Conservation (phyloP, 2,329 filamentous ascomycete species). For the Aspergillus novofumigatus region DNA sequence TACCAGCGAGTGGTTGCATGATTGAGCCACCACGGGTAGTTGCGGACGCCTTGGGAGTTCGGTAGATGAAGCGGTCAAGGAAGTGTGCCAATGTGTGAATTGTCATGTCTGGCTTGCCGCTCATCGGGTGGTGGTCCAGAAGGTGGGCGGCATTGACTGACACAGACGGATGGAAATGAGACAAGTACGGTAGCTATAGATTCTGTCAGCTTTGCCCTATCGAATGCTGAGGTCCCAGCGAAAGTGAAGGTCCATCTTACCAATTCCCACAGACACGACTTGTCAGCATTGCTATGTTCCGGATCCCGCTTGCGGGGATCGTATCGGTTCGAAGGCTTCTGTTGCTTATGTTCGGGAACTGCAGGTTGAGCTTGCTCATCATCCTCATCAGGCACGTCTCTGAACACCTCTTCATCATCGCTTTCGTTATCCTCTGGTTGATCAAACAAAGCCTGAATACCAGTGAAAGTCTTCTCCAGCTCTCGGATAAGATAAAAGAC, state of each 20-base stretch:
- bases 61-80: slow-evolving; percentile 97
- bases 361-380: slow-evolving; percentile 34
- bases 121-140: slow-evolving; percentile 64
- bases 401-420: slow-evolving; percentile 65
- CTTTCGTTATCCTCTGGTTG: slow-evolving; percentile 75
- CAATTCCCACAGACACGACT: slow-evolving; percentile 89
- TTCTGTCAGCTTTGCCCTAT: neutral
- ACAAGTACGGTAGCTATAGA: slow-evolving; percentile 59
- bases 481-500: slow-evolving; percentile 87
- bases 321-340: slow-evolving; percentile 50
- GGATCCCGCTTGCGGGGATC: slow-evolving; percentile 90
- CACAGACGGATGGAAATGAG: slow-evolving; percentile 91
- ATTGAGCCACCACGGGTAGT: slow-evolving; percentile 75
- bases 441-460: slow-evolving; percentile 71
- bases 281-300: slow-evolving; percentile 87
- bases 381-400: slow-evolving; percentile 58
- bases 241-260: slow-evolving; percentile 42
- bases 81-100: slow-evolving; percentile 92
- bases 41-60: slow-evolving; percentile 71
- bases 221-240: neutral
- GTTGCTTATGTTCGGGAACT: slow-evolving; percentile 22
- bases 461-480: slow-evolving; percentile 72
- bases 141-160: slow-evolving; percentile 74
- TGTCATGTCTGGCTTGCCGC: slow-evolving; percentile 83
- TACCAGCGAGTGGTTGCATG: slow-evolving; percentile 84